phyloP scores from a whole-genome alignment of 2,329 filamentous ascomycete genomes.

The Aspergillus fumigatus region DNA sequence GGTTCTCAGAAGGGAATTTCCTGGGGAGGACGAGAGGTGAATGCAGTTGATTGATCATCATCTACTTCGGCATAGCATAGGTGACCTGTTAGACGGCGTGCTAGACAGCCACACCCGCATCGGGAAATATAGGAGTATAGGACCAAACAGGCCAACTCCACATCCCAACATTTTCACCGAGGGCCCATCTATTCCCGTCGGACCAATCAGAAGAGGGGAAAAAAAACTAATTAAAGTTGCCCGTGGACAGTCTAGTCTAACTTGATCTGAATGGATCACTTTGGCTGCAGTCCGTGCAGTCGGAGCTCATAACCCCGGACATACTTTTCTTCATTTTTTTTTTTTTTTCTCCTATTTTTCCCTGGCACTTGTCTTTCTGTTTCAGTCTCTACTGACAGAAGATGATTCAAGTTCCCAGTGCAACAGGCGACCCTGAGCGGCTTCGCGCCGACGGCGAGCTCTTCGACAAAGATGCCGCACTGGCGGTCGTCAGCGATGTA shows the following conservation, averaged over 20 bases:
- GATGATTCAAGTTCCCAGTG: conserved; percentile 21
- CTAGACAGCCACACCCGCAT: too few species aligned
- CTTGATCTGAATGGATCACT: not conserved
- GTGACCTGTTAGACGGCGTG: not conserved
- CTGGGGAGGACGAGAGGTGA: not conserved
- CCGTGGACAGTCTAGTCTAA: not conserved
- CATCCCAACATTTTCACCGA: not conserved
- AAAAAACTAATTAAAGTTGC: not conserved
- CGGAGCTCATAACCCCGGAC: not conserved
- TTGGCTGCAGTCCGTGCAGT: not conserved
- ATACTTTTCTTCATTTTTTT: not conserved
- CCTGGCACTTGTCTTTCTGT: too few species aligned
- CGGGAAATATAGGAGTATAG: not conserved
- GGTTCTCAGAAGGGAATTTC: conserved; percentile 30
- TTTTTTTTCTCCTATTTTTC: not conserved
- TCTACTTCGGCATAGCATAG: not conserved
- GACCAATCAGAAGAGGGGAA: not conserved
- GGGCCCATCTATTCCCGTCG: not conserved
- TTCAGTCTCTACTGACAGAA: not conserved
- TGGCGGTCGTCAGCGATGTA: conserved; percentile 56
- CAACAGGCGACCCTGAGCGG: conserved; percentile 7
- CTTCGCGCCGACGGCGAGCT: conserved; percentile 1
- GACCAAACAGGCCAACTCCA: not conserved
- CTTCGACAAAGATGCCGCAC: conserved; percentile 51
- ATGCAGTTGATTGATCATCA: not conserved